Base-by-base conservation (phyloP, 1,284 basidiomycete genomes). In the Apiotrichum montevideense region DNA sequence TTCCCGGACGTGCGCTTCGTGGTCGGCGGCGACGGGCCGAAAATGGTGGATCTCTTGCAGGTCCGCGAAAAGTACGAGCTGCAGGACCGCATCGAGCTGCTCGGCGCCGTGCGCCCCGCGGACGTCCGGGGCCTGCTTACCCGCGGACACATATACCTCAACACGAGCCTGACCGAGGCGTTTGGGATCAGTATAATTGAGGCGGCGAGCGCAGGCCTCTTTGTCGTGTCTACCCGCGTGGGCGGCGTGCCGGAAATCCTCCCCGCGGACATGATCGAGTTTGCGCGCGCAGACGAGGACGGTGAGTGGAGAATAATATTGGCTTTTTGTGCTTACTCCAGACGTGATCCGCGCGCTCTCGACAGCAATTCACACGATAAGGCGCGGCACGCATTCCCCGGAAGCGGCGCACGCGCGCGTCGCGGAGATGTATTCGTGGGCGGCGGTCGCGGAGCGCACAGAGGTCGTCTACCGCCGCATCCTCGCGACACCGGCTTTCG, bases 131-230 rank as follows among this genome's bases (percentile, higher is more conserved):
- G 84, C n/a, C 90, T 97, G 29, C 82, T 98, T 21, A 79, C 81
- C 7, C 83, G 85, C 49, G 93, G 94, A 0, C 82, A 90, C 8
- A 94, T 99, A 62, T 98, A 90, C 77, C 82, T 98, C 78, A 96
- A 95, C 72, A 95, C 95, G 0, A 94, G 90, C 0, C 81, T 99
- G 21, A 99, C 95, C 0, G 95, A 99, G 74, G 85, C 96, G 0
- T 99, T 99, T 67, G 95, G 96, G 0, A 98, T 95, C 62, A 88
- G 88, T 7, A 92, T 96, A 63, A 82, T 98, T 49, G 96, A 99
- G 79, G 96, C 96, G 0, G 96, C 96, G 0, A 94, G 88, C 64
- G 85, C 90, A 0, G 96, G 96, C 0, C 80, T 98, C 8, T 95
- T 96, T 68, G 88, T 98, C 41, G 96, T 98, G 39, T 87, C 87